These are phyloP conservation scores for Aspergillus oerlinghausenensis DNA, from an alignment of 2,329 filamentous ascomycete species.

Conservation along the genomic window DNA sequence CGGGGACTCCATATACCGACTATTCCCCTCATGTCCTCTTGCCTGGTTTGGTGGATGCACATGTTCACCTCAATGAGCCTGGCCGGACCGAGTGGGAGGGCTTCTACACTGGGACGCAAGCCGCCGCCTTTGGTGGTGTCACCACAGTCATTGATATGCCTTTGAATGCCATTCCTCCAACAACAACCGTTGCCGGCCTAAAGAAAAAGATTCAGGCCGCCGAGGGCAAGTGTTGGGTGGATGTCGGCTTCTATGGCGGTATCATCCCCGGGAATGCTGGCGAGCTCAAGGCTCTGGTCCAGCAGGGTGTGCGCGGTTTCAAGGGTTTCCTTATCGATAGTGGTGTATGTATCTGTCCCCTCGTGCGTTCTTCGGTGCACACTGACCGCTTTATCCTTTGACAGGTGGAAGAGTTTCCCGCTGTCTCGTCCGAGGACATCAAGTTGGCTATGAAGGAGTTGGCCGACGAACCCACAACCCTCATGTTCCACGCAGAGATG, in stretches of 20 bases:
- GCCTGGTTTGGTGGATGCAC: slow-evolving; percentile 90
- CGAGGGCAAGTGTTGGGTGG: slow-evolving; percentile 88
- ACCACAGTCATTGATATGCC: slow-evolving; percentile 98
- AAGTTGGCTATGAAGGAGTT: slow-evolving; percentile 74
- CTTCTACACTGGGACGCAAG: slow-evolving; percentile 89
- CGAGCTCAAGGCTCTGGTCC: slow-evolving; percentile 74
- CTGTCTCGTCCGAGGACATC: slow-evolving; percentile 76
- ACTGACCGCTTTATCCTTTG: slow-evolving; percentile 7
- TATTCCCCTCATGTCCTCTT: slow-evolving; percentile 80
- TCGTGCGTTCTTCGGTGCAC: background rate
- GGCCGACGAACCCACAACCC: slow-evolving; percentile 74
- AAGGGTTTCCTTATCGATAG: slow-evolving; percentile 98
- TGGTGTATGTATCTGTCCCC: slow-evolving; percentile 59
- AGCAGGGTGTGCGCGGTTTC: slow-evolving; percentile 86
- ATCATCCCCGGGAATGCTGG: slow-evolving; percentile 83
- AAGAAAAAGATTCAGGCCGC: slow-evolving; percentile 82
- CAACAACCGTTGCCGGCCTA: slow-evolving; percentile 78
- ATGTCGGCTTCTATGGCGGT: slow-evolving; percentile 97
- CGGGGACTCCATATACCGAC: slow-evolving; percentile 69
- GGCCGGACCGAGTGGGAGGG: slow-evolving; percentile 98
- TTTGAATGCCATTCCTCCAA: slow-evolving; percentile 92
- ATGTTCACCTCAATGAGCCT: slow-evolving; percentile 96
- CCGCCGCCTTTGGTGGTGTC: slow-evolving; percentile 90
- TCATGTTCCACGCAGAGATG: slow-evolving; percentile 99
- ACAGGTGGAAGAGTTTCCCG: slow-evolving; percentile 91